Conservation (phyloP, 805 yeast genomes). For the Starmerella scarabaei region DNA sequence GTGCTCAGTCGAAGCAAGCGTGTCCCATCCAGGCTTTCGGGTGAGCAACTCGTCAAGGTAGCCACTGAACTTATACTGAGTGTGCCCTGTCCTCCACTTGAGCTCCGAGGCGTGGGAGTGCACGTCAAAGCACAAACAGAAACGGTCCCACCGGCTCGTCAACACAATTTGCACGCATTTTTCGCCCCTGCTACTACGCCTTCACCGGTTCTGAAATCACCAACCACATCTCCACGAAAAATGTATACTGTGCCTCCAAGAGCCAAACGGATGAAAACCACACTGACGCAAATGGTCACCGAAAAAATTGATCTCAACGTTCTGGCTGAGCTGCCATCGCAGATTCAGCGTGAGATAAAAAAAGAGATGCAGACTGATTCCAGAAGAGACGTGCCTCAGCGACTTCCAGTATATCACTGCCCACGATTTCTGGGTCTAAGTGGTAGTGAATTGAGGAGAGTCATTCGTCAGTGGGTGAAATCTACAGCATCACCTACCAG, state of each 20-base stretch:
- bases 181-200: background rate
- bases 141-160: background rate
- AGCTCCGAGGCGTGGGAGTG: conserved; percentile 67
- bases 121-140: conserved; percentile 40
- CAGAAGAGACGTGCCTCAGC: background rate
- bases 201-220: background rate
- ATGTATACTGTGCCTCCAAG: conserved; percentile 13
- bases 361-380: background rate
- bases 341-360: conserved; percentile 47
- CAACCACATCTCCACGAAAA: background rate
- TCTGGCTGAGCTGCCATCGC: conserved; percentile 50
- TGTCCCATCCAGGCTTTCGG: conserved; percentile 46
- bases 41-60: conserved; percentile 43
- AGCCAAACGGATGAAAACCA: conserved; percentile 13
- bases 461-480: conserved; percentile 8
- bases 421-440: conserved; percentile 6
- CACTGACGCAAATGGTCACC: conserved; percentile 15
- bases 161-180: conserved; percentile 1
- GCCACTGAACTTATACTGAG: conserved; percentile 42
- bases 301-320: conserved; percentile 45
- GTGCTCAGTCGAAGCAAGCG: conserved; percentile 43
- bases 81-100: conserved; percentile 48
- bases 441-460: background rate
- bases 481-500: conserved; percentile 2
- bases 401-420: background rate